Evolutionary conservation across 169 alveolate genomes (phyloP), one percentile per base, ranked within the genome.

Genomic region (Plasmodium malariae): DNA sequence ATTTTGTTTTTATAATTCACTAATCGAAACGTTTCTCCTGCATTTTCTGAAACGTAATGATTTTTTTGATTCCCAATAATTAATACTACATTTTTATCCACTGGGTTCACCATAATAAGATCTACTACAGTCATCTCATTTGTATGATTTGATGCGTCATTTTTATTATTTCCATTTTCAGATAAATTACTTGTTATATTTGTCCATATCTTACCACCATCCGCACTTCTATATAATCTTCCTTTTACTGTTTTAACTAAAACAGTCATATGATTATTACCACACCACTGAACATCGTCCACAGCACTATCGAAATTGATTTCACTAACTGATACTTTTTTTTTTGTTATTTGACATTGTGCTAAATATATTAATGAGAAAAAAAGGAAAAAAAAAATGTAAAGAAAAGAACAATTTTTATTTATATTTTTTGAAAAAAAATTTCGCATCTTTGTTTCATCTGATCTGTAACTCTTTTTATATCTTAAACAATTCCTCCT

Each of bases 311-410:
- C 98, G 83, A 95, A 95, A 78, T 93, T 93, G 40, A 95, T 94
- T 73, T 95, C 98, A 28, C 96, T 95, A 17, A 95, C 98, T 49
- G 97, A 95, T 28, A 95, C 98, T 85, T 95, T 95, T 89, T 95
- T 95, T 60, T 94, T 94, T 34, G 92, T 86, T 26, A 73, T 76
- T 30, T 91, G 88, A 30, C 88, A 63, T 74, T 73, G 72, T 40
- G 88, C 24, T 54, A 86, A 70, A 71, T 37, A 4, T 49, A 28
- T 80, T 43, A 69, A 30, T 36, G 65, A 85, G n/a, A 73, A 72
- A 57, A 71, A 65, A 48, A 72, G 49, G 67, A 30, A 17, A 12
- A 74, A 83, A 70, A 73, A 59, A 51, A 51, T 6, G 36, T 67
- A 49, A 40, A 83, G 57, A 26, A 51, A 43, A 26, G 43, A 43